Conservation (phyloP, 345 rosid genomes). For the Citrus trifoliata region DNA sequence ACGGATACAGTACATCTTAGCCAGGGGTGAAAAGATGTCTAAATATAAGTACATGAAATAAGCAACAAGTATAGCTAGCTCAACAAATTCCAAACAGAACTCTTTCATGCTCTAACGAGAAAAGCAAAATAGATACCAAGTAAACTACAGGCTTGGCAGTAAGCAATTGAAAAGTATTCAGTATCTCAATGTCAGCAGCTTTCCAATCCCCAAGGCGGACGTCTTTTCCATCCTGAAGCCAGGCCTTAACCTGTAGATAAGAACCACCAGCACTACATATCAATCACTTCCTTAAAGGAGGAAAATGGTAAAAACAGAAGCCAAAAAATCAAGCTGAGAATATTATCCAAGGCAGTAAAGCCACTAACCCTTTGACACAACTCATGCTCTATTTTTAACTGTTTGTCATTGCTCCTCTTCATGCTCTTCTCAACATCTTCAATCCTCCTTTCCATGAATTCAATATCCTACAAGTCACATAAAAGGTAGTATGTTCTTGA, state of each 20-base stretch:
- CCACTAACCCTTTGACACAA: slow-evolving; percentile 49
- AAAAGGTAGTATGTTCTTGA: neutral
- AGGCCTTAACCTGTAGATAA: slow-evolving; percentile 63
- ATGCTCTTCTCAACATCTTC: slow-evolving; percentile 97
- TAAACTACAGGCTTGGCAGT: slow-evolving; percentile 97
- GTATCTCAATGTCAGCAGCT: slow-evolving; percentile 88
- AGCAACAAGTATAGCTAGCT: neutral
- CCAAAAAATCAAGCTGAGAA: neutral
- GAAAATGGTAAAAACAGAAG: neutral
- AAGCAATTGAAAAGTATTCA: slow-evolving; percentile 92
- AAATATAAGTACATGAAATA: neutral
- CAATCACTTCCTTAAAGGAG: neutral
- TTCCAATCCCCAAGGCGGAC: slow-evolving; percentile 97
- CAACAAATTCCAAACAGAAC: neutral
- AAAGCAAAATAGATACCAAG: slow-evolving; percentile 42
- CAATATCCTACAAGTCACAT: slow-evolving; percentile 64
- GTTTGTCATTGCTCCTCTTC: slow-evolving; percentile 99
- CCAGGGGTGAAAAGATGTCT: neutral
- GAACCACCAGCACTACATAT: slow-evolving; percentile 8
- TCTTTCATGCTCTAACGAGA: neutral
- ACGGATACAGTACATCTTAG: neutral
- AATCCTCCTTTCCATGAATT: slow-evolving; percentile 69
- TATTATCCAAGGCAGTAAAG: neutral
- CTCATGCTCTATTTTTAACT: slow-evolving; percentile 77
- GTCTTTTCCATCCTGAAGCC: slow-evolving; percentile 83